Conservation (phyloP, 139 green algal genomes). For the Chlamydomonas schloesseri region DNA sequence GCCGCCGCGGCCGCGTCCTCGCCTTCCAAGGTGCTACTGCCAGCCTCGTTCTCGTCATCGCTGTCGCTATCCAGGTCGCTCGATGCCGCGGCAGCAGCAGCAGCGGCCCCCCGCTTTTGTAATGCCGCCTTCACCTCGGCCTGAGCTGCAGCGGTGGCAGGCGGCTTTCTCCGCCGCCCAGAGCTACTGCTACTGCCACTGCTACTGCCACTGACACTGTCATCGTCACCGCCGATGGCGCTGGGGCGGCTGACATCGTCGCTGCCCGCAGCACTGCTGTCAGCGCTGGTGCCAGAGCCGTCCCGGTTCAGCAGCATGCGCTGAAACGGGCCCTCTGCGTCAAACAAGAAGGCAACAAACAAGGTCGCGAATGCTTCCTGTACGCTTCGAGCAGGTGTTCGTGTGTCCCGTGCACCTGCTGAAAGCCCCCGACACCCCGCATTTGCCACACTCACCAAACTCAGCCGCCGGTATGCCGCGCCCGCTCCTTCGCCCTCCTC, state of each 20-base stretch:
- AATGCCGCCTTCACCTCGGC: not conserved
- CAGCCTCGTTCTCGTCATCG: not conserved
- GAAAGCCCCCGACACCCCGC: no score
- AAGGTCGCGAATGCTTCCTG: no score
- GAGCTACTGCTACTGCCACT: not conserved
- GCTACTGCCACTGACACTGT: not conserved
- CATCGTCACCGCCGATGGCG: not conserved
- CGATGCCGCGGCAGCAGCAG: no score
- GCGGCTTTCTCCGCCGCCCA: not conserved
- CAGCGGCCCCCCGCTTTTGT: no score
- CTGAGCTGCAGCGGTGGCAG: no score
- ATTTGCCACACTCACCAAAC: not conserved
- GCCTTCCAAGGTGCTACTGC: not conserved
- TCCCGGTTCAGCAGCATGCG: constrained; percentile 21
- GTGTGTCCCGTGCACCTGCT: no score
- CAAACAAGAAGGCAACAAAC: no score
- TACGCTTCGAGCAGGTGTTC: no score
- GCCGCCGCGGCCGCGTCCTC: not conserved
- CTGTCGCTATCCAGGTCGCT: not conserved
- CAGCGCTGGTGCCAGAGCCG: not conserved
- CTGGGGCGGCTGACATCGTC: not conserved
- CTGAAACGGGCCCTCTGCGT: constrained; percentile 33
- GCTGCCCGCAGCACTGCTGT: not conserved
- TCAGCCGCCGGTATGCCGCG: not conserved
- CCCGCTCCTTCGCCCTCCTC: not conserved